These are phyloP conservation scores for Pelargonium myrrhifolium DNA, from an alignment of 441 rosid genomes.

Conservation along the genomic window DNA sequence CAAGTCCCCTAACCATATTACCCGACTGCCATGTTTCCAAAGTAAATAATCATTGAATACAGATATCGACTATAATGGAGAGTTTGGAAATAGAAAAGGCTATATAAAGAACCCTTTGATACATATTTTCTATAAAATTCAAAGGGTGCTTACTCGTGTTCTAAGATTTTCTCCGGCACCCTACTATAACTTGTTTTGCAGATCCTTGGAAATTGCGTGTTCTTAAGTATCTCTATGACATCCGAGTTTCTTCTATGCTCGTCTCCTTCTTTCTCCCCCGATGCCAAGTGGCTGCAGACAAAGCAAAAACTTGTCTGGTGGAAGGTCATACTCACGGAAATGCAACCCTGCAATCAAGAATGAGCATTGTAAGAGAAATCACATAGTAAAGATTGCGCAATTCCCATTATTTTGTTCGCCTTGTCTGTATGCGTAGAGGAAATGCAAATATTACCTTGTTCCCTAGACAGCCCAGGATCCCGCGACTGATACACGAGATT, in stretches of 20 bases:
- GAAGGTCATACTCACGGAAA: slow-evolving; percentile 58
- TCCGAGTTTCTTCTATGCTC: slow-evolving; percentile 52
- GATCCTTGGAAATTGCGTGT: slow-evolving; percentile 50
- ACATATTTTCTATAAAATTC: background rate
- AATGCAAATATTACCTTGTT: slow-evolving; percentile 39
- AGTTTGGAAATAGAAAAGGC: too few species aligned
- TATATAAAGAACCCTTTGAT: background rate
- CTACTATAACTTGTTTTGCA: slow-evolving; percentile 39
- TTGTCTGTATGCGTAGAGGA: background rate
- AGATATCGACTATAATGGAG: background rate
- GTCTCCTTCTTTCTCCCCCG: slow-evolving; percentile 62
- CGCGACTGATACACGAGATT: slow-evolving; percentile 46
- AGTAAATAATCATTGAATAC: background rate
- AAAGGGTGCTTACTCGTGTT: slow-evolving; percentile 47
- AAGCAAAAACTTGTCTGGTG: slow-evolving; percentile 56
- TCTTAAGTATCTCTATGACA: slow-evolving; percentile 45
- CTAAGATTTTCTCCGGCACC: slow-evolving; percentile 44
- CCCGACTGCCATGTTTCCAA: slow-evolving; percentile 39
- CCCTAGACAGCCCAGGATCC: slow-evolving; percentile 61
- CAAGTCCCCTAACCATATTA: slow-evolving; percentile 66
- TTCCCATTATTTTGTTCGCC: too few species aligned
- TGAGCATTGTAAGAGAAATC: background rate
- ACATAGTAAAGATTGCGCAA: too few species aligned
- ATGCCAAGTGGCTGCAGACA: slow-evolving; percentile 57
- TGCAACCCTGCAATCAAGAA: slow-evolving; percentile 49